phyloP scores from a whole-genome alignment of 176 grass and related monocot genomes.

The Oryza brachyantha region DNA sequence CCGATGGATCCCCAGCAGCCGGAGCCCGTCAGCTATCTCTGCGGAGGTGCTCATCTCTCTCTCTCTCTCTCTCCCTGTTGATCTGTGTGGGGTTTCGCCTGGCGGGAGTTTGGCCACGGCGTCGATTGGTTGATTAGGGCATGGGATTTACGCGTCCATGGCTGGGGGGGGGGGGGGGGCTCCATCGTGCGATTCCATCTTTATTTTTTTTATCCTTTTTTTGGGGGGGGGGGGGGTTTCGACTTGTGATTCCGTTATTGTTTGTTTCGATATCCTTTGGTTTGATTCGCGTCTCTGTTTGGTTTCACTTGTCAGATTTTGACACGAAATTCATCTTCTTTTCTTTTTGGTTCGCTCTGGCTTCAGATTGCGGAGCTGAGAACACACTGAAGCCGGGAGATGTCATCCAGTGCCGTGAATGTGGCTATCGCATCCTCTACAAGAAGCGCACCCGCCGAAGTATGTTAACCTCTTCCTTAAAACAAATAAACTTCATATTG shows the following conservation, averaged over 20 bases:
- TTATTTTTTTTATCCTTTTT: too few relatives aligned
- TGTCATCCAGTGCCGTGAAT: constrained; percentile 53
- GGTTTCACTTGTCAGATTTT: not conserved
- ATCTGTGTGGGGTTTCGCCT: not conserved
- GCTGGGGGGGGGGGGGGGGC: too few relatives aligned
- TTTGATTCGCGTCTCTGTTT: not conserved
- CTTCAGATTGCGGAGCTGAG: constrained; percentile 41
- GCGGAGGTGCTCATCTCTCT: constrained; percentile 20
- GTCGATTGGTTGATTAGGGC: too few relatives aligned
- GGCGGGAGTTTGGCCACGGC: not conserved
- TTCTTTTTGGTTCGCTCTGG: too few relatives aligned
- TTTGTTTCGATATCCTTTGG: not conserved
- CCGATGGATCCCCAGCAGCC: constrained; percentile 49
- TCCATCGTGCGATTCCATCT: too few relatives aligned
- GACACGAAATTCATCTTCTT: too few relatives aligned
- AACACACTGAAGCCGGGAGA: constrained; percentile 49
- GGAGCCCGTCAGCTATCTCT: constrained; percentile 51
- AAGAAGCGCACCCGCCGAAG: constrained; percentile 51
- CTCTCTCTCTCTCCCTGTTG: not conserved
- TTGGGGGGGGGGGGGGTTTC: too few relatives aligned
- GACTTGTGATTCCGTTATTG: not conserved
- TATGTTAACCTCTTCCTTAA: not conserved
- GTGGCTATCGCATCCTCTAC: constrained; percentile 56
- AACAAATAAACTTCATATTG: too few relatives aligned
- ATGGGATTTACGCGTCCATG: too few relatives aligned